These are phyloP conservation scores for Isatis tinctoria DNA, from an alignment of 345 rosid genomes.

Conservation along the genomic window DNA sequence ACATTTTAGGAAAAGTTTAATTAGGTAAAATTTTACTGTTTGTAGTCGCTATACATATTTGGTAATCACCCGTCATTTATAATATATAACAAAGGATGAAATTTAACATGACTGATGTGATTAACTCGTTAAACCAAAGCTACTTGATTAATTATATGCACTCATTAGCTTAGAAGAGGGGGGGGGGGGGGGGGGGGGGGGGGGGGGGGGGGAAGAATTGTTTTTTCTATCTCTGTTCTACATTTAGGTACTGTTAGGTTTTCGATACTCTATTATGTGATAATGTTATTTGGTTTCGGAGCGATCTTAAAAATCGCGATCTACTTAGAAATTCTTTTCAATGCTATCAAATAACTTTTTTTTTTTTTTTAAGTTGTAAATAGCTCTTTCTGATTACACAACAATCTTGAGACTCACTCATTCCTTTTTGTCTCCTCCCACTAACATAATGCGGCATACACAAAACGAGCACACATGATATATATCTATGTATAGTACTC, in stretches of 20 bases:
- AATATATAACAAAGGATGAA: neutral
- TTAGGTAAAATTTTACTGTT: neutral
- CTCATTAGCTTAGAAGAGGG: too few relatives aligned
- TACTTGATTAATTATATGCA: neutral
- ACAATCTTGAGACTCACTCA: slow-evolving; percentile 30
- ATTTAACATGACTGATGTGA: neutral
- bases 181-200: too few relatives aligned
- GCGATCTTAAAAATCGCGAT: neutral
- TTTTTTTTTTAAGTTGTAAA: neutral
- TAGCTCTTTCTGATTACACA: slow-evolving; percentile 9
- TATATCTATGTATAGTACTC: slow-evolving; percentile 12
- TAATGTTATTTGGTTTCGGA: neutral
- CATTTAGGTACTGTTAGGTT: neutral
- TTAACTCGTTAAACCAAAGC: neutral
- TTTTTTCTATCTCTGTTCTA: neutral
- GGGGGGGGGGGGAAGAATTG: neutral
- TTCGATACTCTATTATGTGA: neutral
- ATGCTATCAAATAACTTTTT: neutral
- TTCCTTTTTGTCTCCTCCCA: slow-evolving; percentile 29
- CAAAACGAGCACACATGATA: slow-evolving; percentile 9
- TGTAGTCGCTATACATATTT: neutral
- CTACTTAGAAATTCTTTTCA: neutral
- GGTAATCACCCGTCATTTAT: neutral
- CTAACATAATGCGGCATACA: slow-evolving; percentile 25
- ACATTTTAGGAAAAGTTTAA: neutral